phyloP scores from a whole-genome alignment of 495 filamentous ascomycete species.

The Hypoxylon trugodes region DNA sequence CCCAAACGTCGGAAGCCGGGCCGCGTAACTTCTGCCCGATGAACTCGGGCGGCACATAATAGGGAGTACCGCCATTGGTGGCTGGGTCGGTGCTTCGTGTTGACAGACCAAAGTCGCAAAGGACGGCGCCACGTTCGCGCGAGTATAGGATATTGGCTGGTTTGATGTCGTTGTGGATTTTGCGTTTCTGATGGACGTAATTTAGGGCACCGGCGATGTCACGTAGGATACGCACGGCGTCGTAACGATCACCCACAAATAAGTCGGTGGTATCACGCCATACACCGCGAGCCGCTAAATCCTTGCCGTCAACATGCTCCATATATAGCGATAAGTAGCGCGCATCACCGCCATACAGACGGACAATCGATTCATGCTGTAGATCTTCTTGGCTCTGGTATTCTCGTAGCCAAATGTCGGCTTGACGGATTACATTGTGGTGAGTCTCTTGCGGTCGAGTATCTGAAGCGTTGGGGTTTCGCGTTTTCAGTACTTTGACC shows the following conservation, averaged over 20 bases:
- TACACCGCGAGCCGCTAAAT: constrained; percentile 49
- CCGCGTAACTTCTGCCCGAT: constrained; percentile 57
- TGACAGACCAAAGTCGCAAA: constrained; percentile 59
- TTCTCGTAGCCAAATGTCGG: constrained; percentile 60
- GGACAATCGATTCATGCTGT: constrained; percentile 57
- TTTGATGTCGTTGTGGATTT: constrained; percentile 62
- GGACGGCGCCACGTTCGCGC: constrained; percentile 57
- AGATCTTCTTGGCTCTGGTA: constrained; percentile 57
- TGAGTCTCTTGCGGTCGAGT: constrained; percentile 49
- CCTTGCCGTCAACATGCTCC: constrained; percentile 59
- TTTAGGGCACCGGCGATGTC: constrained; percentile 56
- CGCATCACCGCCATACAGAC: constrained; percentile 57
- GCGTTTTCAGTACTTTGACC: constrained; percentile 60
- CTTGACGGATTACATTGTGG: constrained; percentile 58
- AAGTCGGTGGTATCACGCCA: constrained; percentile 54
- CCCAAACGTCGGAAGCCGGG: constrained; percentile 58
- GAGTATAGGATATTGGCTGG: constrained; percentile 63
- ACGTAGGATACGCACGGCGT: constrained; percentile 55
- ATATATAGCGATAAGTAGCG: constrained; percentile 60
- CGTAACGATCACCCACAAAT: constrained; percentile 50
- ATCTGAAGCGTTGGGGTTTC: constrained; percentile 39
- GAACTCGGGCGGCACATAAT: constrained; percentile 61
- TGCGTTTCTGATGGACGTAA: constrained; percentile 55
- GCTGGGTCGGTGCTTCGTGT: constrained; percentile 49
- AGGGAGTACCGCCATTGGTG: constrained; percentile 58